Base-by-base conservation (phyloP, 768 basidiomycete species). In the Ramaria sp. region DNA sequence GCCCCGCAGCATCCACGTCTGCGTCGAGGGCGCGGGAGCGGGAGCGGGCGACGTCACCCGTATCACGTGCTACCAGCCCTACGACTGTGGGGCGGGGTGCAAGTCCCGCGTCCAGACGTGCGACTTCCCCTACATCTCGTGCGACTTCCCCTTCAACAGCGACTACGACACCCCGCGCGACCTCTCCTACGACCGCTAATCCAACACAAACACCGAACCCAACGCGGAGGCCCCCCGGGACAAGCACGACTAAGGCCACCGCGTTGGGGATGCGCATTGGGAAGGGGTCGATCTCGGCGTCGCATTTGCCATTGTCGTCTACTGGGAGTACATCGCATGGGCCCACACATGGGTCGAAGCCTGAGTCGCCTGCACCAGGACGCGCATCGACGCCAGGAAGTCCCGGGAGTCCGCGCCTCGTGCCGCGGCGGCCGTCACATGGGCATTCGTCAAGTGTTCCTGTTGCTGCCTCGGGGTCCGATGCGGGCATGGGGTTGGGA, bases 401-500 rank as follows among this genome's bases (percentile, higher is more conserved):
- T 51, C 51, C n/a, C 13, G 51, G 31, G 13, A 54, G 11, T 24
- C 41, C 42, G n/a, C 41, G 54, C 22, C 33, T 52, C 30, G 54
- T 47, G 27, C 54, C 54, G 4, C 54, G 45, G 30, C 45, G 41
- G 12, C 7, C 45, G 13, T 47, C 53, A 10, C 53, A 46, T n/a
- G 46, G 54, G 7, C 42, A 47, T 31, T 46, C 43, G 42, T 56
- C 54, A 27, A 47, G 42, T 48, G 43, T 45, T 34, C 54, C 54
- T 33, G 17, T 39, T 42, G 31, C 33, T 34, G 11, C 5, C 11
- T 5, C 13, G 13, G 34, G 34, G 34, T 37, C 34, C 2, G 9
- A 7, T 9, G 10, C 34, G 34, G 34, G 13, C 10, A 7, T 13
- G 9, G 34, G 34, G 34, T 4, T 49, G 24, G 19, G 7, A 22